phyloP scores from a whole-genome alignment of 192 early-diverging fungal genomes.

The Glomus cerebriforme region DNA sequence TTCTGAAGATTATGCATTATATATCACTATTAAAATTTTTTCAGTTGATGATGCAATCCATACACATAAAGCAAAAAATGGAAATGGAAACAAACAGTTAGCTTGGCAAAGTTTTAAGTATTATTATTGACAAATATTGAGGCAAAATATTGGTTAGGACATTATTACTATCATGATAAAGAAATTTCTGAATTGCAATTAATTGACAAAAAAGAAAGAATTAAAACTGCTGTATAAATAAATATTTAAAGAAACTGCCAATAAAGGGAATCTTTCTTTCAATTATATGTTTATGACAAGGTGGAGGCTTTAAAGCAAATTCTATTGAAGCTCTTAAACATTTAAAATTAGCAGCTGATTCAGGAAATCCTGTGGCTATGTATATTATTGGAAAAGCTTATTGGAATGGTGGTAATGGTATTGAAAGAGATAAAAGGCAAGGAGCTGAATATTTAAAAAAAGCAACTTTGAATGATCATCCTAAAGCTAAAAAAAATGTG shows the following conservation, averaged over 20 bases:
- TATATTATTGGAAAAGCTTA: too few relatives aligned
- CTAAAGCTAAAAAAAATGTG: too few relatives aligned
- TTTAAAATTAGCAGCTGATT: too few relatives aligned
- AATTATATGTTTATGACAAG: too few relatives aligned
- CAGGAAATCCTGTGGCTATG: too few relatives aligned
- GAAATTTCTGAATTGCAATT: neutral
- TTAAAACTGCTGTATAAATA: neutral
- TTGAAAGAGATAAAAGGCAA: too few relatives aligned
- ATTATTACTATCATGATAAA: slow-evolving; percentile 7
- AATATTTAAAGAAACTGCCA: slow-evolving; percentile 9
- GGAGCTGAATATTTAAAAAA: too few relatives aligned
- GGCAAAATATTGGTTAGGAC: slow-evolving; percentile 7
- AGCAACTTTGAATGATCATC: too few relatives aligned
- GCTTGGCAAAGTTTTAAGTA: neutral
- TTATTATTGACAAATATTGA: neutral
- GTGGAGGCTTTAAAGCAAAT: too few relatives aligned
- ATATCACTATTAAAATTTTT: neutral
- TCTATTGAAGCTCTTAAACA: too few relatives aligned
- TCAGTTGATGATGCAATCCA: neutral
- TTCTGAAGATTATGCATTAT: too few relatives aligned
- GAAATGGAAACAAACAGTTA: neutral
- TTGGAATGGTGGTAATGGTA: too few relatives aligned
- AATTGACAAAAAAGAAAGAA: neutral
- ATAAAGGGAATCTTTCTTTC: slow-evolving; percentile 8
- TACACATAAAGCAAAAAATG: neutral